Conservation (phyloP, 495 filamentous ascomycete genomes). For the Podospora pseudoanserina region DNA sequence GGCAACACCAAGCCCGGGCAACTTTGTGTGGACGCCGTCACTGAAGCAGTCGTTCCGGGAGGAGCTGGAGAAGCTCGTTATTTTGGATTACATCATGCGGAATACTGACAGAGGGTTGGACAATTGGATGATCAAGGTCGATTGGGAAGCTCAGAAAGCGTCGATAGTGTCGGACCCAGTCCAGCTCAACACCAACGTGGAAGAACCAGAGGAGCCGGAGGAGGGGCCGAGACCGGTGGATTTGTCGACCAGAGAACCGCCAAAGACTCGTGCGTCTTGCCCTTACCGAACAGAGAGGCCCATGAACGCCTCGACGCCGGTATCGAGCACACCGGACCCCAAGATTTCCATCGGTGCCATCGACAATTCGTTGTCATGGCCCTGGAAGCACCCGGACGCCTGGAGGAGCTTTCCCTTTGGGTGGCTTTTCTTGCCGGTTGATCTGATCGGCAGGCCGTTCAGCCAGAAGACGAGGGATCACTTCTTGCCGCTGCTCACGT, state of each 20-base stretch:
- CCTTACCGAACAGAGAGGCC: constrained; percentile 77
- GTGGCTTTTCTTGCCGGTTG: constrained; percentile 96
- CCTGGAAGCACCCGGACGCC: constrained; percentile 98
- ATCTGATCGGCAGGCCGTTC: constrained; percentile 93
- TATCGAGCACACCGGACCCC: constrained; percentile 54
- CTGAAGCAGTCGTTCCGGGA: constrained; percentile 91
- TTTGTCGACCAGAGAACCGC: constrained; percentile 43
- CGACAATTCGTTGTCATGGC: constrained; percentile 97
- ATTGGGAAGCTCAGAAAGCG: constrained; percentile 75
- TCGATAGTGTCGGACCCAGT: constrained; percentile 82
- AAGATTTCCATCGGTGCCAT: constrained; percentile 84
- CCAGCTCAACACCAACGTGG: constrained; percentile 52
- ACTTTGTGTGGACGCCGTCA: constrained; percentile 82
- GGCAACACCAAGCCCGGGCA: constrained; percentile 41
- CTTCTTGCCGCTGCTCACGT: constrained; percentile 90
- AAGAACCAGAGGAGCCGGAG: constrained; percentile 46
- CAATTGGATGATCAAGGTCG: constrained; percentile 99
- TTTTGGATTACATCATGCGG: constrained; percentile 98
- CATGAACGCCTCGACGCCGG: constrained; percentile 72
- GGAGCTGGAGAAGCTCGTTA: constrained; percentile 94
- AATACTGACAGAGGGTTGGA: constrained; percentile 96
- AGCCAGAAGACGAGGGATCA: constrained; percentile 88
- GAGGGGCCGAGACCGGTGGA: constrained; percentile 58
- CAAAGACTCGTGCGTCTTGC: constrained; percentile 47
- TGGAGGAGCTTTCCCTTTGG: constrained; percentile 89